phyloP scores from a whole-genome alignment of 2,329 filamentous ascomycete species.

The Alternaria longipes region DNA sequence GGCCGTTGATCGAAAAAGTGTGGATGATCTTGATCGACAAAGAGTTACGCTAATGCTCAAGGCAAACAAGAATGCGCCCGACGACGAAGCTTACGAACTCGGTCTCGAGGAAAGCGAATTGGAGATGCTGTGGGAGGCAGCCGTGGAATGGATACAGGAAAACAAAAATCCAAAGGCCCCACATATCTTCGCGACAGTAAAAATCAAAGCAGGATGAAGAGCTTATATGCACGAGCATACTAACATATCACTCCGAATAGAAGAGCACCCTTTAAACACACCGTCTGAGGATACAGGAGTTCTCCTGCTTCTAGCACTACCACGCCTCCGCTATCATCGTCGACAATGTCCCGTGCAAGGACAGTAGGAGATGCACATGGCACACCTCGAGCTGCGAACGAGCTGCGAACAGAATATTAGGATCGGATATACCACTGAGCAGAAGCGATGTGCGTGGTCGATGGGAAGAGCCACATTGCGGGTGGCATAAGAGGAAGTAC shows the following conservation, averaged over 20 bases:
- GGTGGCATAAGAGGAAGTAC: not conserved
- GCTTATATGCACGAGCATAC: not conserved
- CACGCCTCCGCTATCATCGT: not conserved
- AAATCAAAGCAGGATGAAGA: not conserved
- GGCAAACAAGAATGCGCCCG: not conserved
- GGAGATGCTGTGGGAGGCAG: not conserved
- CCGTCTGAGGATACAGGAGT: no score
- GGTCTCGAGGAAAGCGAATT: not conserved
- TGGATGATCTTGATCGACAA: not conserved
- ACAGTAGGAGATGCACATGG: not conserved
- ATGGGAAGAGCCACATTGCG: not conserved
- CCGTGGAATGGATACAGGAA: not conserved
- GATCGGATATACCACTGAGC: not conserved
- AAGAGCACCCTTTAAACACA: no score
- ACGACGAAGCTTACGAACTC: not conserved
- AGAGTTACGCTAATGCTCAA: not conserved
- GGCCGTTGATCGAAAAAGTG: not conserved
- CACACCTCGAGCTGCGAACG: not conserved
- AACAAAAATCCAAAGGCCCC: not conserved
- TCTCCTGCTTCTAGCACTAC: not conserved
- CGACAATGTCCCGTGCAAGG: not conserved
- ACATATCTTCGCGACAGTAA: not conserved
- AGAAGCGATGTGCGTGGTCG: not conserved
- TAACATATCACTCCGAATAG: no score
- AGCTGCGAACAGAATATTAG: not conserved